These are phyloP conservation scores for Pythium vanterpoolii DNA, from an alignment of 352 stramenopile genomes.

Conservation along the genomic window DNA sequence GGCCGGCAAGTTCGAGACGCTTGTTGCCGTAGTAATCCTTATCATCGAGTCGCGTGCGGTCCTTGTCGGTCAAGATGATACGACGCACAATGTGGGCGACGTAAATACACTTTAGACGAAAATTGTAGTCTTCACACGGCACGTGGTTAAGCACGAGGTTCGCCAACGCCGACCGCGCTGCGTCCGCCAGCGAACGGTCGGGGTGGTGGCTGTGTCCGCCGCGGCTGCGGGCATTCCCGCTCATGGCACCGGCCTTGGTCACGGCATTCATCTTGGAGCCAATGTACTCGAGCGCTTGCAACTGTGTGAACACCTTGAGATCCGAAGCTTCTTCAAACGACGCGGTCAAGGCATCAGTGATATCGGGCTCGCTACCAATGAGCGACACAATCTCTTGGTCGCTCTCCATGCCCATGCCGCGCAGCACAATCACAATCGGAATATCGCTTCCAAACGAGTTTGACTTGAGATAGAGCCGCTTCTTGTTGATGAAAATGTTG, in stretches of 20 bases:
- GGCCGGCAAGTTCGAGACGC: constrained; percentile 97
- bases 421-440: constrained; percentile 96
- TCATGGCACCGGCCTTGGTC: constrained; percentile 53
- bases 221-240: constrained; percentile 34
- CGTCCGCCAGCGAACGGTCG: constrained; percentile 86
- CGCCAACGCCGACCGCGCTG: constrained; percentile 96
- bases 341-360: constrained; percentile 93
- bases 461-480: constrained; percentile 97
- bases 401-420: constrained; percentile 97
- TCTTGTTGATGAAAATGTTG: constrained; percentile 98
- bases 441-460: constrained; percentile 98
- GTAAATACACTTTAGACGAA: constrained; percentile 97
- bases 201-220: constrained; percentile 29
- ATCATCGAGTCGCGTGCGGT: constrained; percentile 92
- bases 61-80: constrained; percentile 84
- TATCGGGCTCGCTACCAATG: constrained; percentile 91
- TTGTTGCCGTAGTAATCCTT: constrained; percentile 99
- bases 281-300: constrained; percentile 96
- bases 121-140: constrained; percentile 97
- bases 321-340: constrained; percentile 95
- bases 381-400: constrained; percentile 99
- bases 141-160: constrained; percentile 99
- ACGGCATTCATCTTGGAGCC: constrained; percentile 93
- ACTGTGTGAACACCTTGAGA: constrained; percentile 95
- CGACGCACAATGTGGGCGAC: constrained; percentile 96